phyloP scores from a whole-genome alignment of 75 land plant genomes.

The Cunninghamia lanceolata region DNA sequence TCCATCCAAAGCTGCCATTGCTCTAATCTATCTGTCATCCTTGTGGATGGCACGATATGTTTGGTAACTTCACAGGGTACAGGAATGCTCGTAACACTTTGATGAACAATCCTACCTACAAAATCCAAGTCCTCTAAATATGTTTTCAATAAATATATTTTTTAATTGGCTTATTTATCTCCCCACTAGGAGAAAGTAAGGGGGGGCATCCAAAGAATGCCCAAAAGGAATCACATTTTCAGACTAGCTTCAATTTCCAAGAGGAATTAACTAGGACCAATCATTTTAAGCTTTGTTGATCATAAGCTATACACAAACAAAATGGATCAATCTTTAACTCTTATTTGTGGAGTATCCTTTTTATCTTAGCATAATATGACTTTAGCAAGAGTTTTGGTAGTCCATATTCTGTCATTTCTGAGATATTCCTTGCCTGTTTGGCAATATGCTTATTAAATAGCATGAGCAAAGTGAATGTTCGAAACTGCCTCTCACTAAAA shows the following conservation, averaged over 20 bases:
- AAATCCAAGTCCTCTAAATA: background rate
- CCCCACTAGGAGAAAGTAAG: background rate
- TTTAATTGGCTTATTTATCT: too few species aligned
- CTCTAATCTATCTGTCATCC: too few species aligned
- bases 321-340: background rate
- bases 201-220: background rate
- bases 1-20: too few species aligned
- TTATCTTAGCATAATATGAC: background rate
- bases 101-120: too few species aligned
- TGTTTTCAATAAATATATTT: too few species aligned
- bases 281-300: background rate
- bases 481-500: background rate
- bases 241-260: background rate
- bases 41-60: too few species aligned
- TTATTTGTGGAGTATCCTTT: background rate
- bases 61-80: too few species aligned
- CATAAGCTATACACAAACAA: background rate
- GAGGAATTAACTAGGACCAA: background rate
- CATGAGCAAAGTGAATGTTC: background rate
- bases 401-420: background rate
- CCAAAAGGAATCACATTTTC: background rate
- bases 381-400: background rate
- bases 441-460: background rate
- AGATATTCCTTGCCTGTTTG: background rate
- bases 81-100: too few species aligned